Evolutionary conservation across 2,329 filamentous ascomycete species (phyloP).

Genomic region (Aspergillus ochraceus): DNA sequence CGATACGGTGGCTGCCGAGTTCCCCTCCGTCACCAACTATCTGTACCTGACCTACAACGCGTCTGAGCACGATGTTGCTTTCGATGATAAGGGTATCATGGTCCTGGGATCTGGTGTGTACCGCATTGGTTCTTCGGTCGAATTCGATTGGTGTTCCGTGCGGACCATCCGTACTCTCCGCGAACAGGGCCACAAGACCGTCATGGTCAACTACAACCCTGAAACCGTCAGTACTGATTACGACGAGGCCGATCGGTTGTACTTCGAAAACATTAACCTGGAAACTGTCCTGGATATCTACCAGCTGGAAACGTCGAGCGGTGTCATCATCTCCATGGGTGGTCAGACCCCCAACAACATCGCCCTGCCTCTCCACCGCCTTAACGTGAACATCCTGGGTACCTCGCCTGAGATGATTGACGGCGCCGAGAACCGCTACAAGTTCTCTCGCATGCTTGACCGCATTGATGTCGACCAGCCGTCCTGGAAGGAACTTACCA

Average conservation of each 20-base stretch:
- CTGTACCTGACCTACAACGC: conserved; percentile 96
- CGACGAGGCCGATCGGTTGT: conserved; percentile 89
- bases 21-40: conserved; percentile 93
- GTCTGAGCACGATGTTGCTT: conserved; percentile 76
- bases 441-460: conserved; percentile 98
- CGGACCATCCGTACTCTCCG: conserved; percentile 88
- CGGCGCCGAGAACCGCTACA: conserved; percentile 94
- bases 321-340: conserved; percentile 93
- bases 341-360: conserved; percentile 99
- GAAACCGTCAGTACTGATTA: conserved; percentile 90
- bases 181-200: conserved; percentile 81
- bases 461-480: conserved; percentile 93
- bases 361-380: conserved; percentile 79
- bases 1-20: conserved; percentile 96
- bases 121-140: conserved; percentile 94
- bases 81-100: conserved; percentile 92
- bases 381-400: conserved; percentile 88
- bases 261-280: conserved; percentile 93
- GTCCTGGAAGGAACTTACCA: conserved; percentile 96
- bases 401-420: conserved; percentile 99
- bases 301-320: conserved; percentile 76
- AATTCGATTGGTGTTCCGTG: conserved; percentile 99
- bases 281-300: conserved; percentile 95
- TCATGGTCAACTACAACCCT: conserved; percentile 95
- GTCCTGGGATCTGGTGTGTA: conserved; percentile 95